Conservation (phyloP, 345 rosid genomes). For the Syzygium grande region DNA sequence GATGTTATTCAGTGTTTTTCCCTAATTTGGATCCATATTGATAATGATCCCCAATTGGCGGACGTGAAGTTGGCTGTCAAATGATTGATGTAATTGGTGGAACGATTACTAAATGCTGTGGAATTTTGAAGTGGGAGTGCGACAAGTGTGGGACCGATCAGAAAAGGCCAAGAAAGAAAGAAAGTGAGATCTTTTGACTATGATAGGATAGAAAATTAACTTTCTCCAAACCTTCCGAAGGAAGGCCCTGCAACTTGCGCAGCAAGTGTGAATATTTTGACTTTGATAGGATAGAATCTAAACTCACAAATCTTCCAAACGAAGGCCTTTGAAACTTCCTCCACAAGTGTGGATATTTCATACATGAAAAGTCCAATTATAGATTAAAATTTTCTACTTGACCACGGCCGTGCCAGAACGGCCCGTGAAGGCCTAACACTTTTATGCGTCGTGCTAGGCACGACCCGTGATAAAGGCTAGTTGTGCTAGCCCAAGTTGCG, state of each 20-base stretch:
- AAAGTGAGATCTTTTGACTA: background rate
- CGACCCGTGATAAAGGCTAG: no score
- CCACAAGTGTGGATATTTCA: background rate
- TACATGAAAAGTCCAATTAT: background rate
- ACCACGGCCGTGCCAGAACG: background rate
- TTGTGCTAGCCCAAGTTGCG: accelerated
- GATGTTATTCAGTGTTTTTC: background rate
- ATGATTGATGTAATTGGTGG: background rate
- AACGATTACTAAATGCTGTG: background rate
- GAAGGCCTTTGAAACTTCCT: background rate
- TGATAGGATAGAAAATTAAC: background rate
- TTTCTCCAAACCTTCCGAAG: background rate
- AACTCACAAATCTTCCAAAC: background rate
- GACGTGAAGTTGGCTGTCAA: background rate
- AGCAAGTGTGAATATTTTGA: background rate
- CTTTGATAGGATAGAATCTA: background rate
- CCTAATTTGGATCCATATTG: background rate
- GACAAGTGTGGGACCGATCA: background rate
- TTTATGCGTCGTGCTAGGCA: background rate
- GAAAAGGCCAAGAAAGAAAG: background rate
- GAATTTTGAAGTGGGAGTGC: background rate
- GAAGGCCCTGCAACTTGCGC: background rate
- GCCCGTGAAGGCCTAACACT: background rate
- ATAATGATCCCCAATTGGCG: background rate
- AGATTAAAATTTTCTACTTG: background rate